These are phyloP conservation scores for Oidium heveae DNA, from an alignment of 2,329 filamentous ascomycete species.

Conservation along the genomic window DNA sequence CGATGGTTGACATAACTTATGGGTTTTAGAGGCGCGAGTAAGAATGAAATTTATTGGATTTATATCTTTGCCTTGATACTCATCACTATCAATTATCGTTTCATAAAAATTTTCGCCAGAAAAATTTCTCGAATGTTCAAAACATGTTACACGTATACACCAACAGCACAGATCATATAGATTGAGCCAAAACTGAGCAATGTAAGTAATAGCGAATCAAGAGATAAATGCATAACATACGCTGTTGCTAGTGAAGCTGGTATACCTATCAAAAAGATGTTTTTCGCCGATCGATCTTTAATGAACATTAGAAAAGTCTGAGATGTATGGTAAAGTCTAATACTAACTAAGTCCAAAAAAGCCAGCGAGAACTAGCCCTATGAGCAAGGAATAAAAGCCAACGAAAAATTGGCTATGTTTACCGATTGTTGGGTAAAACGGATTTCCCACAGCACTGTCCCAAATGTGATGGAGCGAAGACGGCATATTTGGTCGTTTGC, in stretches of 20 bases:
- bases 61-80: too few species aligned
- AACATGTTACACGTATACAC: slow-evolving; percentile 64
- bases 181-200: slow-evolving; percentile 59
- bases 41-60: too few species aligned
- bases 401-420: slow-evolving; percentile 70
- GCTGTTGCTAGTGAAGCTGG: slow-evolving; percentile 76
- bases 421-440: slow-evolving; percentile 54
- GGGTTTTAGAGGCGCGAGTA: too few species aligned
- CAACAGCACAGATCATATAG: slow-evolving; percentile 96
- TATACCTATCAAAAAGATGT: slow-evolving; percentile 51
- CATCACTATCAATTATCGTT: background rate
- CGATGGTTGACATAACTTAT: slow-evolving; percentile 10
- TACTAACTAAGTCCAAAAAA: slow-evolving; percentile 64
- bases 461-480: slow-evolving; percentile 19
- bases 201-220: slow-evolving; percentile 3
- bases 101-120: background rate
- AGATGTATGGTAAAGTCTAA: background rate
- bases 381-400: slow-evolving; percentile 48
- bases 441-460: slow-evolving; percentile 73
- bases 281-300: slow-evolving; percentile 57
- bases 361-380: slow-evolving; percentile 48
- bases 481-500: too few species aligned
- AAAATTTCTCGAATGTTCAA: slow-evolving; percentile 1
- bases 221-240: slow-evolving; percentile 27
- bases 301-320: slow-evolving; percentile 3